Conservation (phyloP, 169 alveolate genomes). For the Plasmodium vivax region DNA sequence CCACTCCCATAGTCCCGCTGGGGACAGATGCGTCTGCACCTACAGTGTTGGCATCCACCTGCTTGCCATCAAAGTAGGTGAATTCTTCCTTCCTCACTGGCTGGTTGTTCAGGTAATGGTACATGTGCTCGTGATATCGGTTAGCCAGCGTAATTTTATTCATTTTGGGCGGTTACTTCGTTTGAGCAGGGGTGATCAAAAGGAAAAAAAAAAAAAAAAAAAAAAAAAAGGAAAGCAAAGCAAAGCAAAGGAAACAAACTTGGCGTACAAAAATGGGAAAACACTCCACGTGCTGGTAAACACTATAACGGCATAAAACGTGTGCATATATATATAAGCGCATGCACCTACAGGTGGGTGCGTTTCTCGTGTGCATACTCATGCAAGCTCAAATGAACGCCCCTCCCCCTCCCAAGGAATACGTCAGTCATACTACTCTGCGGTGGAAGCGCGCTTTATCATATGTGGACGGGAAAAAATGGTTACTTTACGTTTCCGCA, state of each 20-base stretch:
- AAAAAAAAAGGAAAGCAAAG: not conserved
- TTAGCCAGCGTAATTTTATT: conserved; percentile 46
- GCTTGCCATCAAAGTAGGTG: not conserved
- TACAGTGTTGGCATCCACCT: not conserved
- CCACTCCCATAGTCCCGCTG: not conserved
- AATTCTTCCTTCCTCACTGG: conserved; percentile 7
- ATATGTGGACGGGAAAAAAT: not conserved
- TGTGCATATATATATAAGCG: not conserved
- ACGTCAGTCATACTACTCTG: not conserved
- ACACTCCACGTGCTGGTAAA: not conserved
- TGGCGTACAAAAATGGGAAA: not conserved
- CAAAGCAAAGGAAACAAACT: not conserved
- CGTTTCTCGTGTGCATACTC: not conserved
- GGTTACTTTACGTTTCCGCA: not conserved
- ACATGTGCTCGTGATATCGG: conserved; percentile 22
- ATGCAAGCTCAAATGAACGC: not conserved
- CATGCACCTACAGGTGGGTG: not conserved
- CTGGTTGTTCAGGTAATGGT: conserved; percentile 8
- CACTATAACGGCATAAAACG: not conserved
- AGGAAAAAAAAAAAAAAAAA: not conserved
- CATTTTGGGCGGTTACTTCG: conserved; percentile 13
- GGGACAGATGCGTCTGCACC: not conserved
- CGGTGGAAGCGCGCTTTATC: not conserved
- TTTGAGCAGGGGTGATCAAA: not conserved
- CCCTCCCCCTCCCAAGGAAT: not conserved